Evolutionary conservation across 441 rosid species (phyloP), one percentile per base, ranked within the genome.

Genomic region (Rhodomyrtus psidioides): DNA sequence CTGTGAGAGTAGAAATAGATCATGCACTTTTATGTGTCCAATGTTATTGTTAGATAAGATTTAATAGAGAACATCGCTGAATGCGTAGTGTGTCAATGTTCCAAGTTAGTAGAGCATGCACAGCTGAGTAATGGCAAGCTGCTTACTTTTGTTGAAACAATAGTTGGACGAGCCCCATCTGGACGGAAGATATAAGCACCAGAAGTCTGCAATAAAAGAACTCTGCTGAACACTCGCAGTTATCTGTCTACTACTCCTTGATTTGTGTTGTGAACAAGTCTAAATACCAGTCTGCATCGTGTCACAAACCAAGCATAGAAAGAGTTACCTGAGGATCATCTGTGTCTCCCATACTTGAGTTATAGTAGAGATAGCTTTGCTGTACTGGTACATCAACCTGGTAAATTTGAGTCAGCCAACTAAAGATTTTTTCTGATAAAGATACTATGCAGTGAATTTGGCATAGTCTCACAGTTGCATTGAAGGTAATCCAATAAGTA

Each of bases 101-200:
- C 46, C 83, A 58, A 82, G 83, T 19, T 23, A 19, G 58, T 27
- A 42, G 16, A 3, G 4, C 8, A 70, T 21, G 49, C 79, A 70
- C n/a, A 82, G 26, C 2, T 53, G 39, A 44, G 62, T 30, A 62
- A 84, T 27, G 3, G 54, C 42, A 57, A 23, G 54, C 54, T 87
- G 89, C 95, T 92, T 86, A 95, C 99, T 75, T 93, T 90, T 89
- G 90, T 90, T 12, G 98, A 91, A 91, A 93, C 90, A 53, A 91
- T 57, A 83, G 44, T 91, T 84, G 98, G 93, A 83, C 88, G 84
- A 28, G 89, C 65, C 16, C 87, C 92, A 83, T 91, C 83, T 13
- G 99, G 99, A 84, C 97, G 93, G 88, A 97, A 97, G 83, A 97
- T 93, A 89, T 95, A 97, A 26, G 98, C 98, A 88, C 98, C 95